A percentile compares a stretch with the other conserved stretches of the same genome.
Evolutionary conservation across 495 filamentous ascomycete genomes (phyloP).

Genomic region (Entonaema liquescens): DNA sequence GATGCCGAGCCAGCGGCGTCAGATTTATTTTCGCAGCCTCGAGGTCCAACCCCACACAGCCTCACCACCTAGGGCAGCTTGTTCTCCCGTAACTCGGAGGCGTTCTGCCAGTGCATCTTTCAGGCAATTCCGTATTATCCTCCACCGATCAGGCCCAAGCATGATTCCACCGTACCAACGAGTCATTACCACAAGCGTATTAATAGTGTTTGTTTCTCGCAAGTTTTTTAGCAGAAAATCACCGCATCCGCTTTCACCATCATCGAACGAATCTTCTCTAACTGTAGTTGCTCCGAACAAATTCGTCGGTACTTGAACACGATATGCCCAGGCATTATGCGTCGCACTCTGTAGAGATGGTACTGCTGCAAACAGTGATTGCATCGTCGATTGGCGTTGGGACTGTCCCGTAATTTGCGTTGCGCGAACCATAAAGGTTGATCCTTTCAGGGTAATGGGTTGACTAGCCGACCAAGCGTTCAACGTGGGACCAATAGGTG

Average conservation of each 20-base stretch:
- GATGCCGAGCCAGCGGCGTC: constrained; percentile 35
- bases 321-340: constrained; percentile 66
- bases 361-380: constrained; percentile 51
- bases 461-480: constrained; percentile 52
- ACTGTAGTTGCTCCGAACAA: constrained; percentile 49
- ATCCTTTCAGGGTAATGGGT: constrained; percentile 57
- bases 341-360: constrained; percentile 55
- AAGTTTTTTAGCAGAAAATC: constrained; percentile 80
- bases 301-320: constrained; percentile 44
- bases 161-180: constrained; percentile 93
- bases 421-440: constrained; percentile 61
- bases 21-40: constrained; percentile 63
- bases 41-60: constrained; percentile 83
- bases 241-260: constrained; percentile 90
- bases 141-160: constrained; percentile 81
- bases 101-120: constrained; percentile 57
- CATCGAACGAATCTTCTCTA: constrained; percentile 88
- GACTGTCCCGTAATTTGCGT: constrained; percentile 50
- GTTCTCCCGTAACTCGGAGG: constrained; percentile 51
- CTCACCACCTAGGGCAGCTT: constrained; percentile 54
- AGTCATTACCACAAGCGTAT: constrained; percentile 87
- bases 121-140: constrained; percentile 62
- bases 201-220: constrained; percentile 79
- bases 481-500: constrained; percentile 28
- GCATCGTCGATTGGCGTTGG: constrained; percentile 48